phyloP scores from a whole-genome alignment of 2,329 filamentous ascomycete genomes.

The Xylaria sp. region DNA sequence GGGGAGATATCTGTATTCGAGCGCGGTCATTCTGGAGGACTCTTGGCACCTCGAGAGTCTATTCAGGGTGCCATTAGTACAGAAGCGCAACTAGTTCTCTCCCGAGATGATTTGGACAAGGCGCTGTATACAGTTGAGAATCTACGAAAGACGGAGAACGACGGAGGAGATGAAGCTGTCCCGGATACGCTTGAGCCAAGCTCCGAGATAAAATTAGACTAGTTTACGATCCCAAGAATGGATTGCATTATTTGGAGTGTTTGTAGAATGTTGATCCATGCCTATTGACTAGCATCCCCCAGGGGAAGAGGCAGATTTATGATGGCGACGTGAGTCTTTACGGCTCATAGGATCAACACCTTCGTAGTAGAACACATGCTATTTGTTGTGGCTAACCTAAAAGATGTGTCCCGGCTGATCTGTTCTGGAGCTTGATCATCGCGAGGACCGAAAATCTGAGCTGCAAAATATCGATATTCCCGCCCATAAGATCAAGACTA shows the following conservation, averaged over 20 bases:
- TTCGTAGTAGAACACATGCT: background rate
- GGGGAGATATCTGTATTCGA: constrained; percentile 39
- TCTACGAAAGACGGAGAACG: constrained; percentile 48
- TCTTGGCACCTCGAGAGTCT: constrained; percentile 31
- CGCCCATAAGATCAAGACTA: background rate
- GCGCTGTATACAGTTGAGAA: constrained; percentile 47
- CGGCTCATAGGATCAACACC: background rate
- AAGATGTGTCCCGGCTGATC: background rate
- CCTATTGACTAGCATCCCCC: background rate
- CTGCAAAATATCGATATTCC: background rate
- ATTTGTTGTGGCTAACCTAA: background rate
- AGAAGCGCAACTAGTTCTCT: constrained; percentile 32
- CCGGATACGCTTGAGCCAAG: constrained; percentile 20
- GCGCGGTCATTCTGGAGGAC: constrained; percentile 22
- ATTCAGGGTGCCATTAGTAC: constrained; percentile 22
- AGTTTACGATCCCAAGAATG: background rate
- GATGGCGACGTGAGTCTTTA: background rate
- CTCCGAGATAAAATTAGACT: constrained; percentile 9
- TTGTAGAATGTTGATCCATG: background rate
- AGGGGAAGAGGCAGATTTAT: background rate
- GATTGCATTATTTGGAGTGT: background rate
- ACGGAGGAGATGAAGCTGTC: constrained; percentile 37
- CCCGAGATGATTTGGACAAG: constrained; percentile 46
- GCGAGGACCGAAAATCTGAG: background rate
- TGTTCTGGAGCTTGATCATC: background rate